phyloP scores from a whole-genome alignment of 108 stramenopile species.

The Aurantiochytrium sp. region DNA sequence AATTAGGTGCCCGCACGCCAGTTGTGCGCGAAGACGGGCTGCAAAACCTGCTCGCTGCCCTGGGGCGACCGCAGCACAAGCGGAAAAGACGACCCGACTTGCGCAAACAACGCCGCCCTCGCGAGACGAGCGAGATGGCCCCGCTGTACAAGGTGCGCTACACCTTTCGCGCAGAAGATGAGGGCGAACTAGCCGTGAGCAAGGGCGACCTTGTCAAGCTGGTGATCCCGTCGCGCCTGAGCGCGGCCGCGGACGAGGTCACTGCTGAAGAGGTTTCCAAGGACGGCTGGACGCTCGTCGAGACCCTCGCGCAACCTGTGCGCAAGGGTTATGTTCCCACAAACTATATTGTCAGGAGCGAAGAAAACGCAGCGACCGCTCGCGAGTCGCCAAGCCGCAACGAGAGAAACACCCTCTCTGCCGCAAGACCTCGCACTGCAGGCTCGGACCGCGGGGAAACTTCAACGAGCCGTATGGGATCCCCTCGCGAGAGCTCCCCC shows the following conservation, averaged over 20 bases:
- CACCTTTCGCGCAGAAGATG: slow-evolving; percentile 15
- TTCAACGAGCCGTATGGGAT: neutral
- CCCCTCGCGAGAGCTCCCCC: neutral
- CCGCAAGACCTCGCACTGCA: neutral
- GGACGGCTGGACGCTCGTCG: slow-evolving; percentile 7
- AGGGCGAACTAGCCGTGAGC: neutral
- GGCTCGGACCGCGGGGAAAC: neutral
- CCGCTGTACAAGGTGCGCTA: neutral
- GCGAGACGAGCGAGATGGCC: neutral
- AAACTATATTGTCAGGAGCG: neutral
- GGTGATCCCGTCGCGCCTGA: neutral
- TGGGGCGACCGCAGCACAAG: too few species aligned
- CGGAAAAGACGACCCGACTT: too few species aligned
- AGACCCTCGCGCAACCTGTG: neutral
- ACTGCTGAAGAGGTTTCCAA: neutral
- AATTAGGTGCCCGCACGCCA: too few species aligned
- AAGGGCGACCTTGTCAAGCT: neutral
- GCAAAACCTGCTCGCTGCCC: too few species aligned
- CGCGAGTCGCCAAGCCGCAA: too few species aligned
- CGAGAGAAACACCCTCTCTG: too few species aligned
- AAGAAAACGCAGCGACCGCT: too few species aligned
- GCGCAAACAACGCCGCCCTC: too few species aligned
- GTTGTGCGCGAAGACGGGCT: too few species aligned
- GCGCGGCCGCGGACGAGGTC: neutral
- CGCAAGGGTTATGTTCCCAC: neutral